A percentile compares a stretch with the other conserved stretches of the same genome.
Conservation (phyloP, 208 protist species). For the Acanthamoeba culbertsoni region DNA sequence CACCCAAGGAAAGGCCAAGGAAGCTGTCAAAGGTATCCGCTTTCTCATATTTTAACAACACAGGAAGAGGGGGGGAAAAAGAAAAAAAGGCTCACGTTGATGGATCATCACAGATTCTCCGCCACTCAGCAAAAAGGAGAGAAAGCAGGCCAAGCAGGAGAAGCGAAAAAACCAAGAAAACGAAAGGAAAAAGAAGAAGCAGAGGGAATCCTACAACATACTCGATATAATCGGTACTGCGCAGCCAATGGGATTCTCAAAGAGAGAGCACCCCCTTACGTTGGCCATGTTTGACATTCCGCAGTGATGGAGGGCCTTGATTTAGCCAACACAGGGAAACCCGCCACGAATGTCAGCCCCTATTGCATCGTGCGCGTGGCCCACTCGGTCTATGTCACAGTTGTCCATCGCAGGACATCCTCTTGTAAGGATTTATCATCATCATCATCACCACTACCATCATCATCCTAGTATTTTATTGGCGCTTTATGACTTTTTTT, state of each 20-base stretch:
- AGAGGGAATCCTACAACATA: background rate
- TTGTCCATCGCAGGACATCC: background rate
- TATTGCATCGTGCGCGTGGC: background rate
- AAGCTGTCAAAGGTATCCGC: background rate
- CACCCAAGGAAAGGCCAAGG: background rate
- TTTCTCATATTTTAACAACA: background rate
- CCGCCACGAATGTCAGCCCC: background rate
- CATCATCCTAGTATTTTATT: background rate
- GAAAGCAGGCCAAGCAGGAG: background rate
- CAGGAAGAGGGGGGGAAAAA: too few species aligned
- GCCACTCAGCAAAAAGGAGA: background rate
- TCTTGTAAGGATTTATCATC: background rate
- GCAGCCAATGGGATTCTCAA: too few species aligned
- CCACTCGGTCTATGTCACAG: background rate
- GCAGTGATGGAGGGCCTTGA: background rate
- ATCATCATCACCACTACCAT: background rate
- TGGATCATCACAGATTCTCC: too few species aligned
- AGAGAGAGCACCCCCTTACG: too few species aligned
- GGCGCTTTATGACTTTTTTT: too few species aligned
- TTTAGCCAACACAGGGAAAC: background rate
- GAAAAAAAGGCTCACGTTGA: background rate
- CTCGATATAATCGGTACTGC: background rate
- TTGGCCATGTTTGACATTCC: too few species aligned
- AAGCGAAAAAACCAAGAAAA: background rate
- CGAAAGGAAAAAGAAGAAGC: background rate